Evolutionary conservation across 2,329 filamentous ascomycete genomes (phyloP), one percentile per base, ranked within the genome.

Genomic region (Colletotrichum nymphaeae): DNA sequence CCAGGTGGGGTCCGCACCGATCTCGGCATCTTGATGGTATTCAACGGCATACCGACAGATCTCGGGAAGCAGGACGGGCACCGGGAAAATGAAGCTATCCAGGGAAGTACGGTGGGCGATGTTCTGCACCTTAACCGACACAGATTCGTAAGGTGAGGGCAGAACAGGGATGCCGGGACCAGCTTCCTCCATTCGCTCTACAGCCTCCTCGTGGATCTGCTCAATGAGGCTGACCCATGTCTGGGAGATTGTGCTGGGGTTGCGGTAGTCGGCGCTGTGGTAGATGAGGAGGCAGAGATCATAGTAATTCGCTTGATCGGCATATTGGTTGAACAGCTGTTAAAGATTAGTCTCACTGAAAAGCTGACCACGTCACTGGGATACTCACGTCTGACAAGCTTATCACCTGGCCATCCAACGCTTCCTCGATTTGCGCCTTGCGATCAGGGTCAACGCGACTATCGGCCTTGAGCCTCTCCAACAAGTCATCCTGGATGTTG

Each of bases 271-370:
- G 58, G 96, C 96, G 1, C 93, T 91, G 81, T 97, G 93, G 86
- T 95, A 98, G 79, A 99, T 98, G 73, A 96, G 88, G 9, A 99
- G 90, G 80, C 94, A 98, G 63, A 99, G 90, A 80, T 98, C 97
- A 84, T 95, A 96, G 87, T 99, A 99, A 63, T 92, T 93, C 2
- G 95, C 97, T 79, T 94, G 93, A 79, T 98, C 95, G 68, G 95
- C 95, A 78, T 95, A 99, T 75, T 91, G 87, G 80, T 98, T 97
- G 85, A 95, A 99, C n/a, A 99, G 91, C 92, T 97, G 79, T 3
- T 32, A 16, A 8, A 5, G 30, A 72, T 81, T 65, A 80, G 78
- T 62, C 22, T 30, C 24, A 22, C 3, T 16, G 2, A 52, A 30
- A 7, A 52, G 14, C 24, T 19, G 24, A 42, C 19, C 26, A 3